phyloP scores from a whole-genome alignment of 2,329 filamentous ascomycete genomes.

The Penicillium verrucosum region DNA sequence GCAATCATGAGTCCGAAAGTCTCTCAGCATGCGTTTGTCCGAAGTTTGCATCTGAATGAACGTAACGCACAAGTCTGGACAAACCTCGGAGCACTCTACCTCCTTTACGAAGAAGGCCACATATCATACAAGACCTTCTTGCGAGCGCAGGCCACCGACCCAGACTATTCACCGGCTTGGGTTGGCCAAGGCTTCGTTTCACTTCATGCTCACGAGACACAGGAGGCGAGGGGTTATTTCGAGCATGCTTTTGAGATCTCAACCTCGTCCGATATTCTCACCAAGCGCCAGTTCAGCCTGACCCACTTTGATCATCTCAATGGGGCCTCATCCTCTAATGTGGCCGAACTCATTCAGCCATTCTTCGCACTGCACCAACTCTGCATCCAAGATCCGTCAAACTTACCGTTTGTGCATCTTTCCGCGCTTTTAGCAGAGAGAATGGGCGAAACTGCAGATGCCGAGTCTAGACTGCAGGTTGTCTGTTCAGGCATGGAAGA shows the following conservation, averaged over 20 bases:
- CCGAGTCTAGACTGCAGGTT: constrained; percentile 61
- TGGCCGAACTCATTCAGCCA: constrained; percentile 70
- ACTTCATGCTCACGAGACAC: constrained; percentile 66
- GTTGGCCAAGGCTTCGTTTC: constrained; percentile 87
- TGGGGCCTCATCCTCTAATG: constrained; percentile 50
- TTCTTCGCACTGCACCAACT: constrained; percentile 86
- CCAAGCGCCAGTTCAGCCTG: constrained; percentile 74
- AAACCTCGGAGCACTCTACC: constrained; percentile 81
- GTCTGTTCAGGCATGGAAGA: constrained; percentile 71
- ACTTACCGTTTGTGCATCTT: constrained; percentile 73
- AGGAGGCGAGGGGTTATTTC: constrained; percentile 80
- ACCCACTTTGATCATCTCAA: constrained; percentile 79
- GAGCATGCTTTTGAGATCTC: constrained; percentile 93
- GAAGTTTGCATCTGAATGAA: constrained; percentile 91
- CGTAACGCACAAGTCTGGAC: constrained; percentile 81
- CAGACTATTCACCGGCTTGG: constrained; percentile 91
- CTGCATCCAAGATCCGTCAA: constrained; percentile 64
- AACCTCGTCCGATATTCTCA: constrained; percentile 68
- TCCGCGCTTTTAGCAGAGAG: constrained; percentile 78
- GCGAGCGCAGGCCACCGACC: constrained; percentile 87
- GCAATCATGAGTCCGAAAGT: constrained; percentile 81
- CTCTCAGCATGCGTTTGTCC: constrained; percentile 87
- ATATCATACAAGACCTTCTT: constrained; percentile 90
- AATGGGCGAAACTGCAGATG: constrained; percentile 63
- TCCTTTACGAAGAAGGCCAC: constrained; percentile 76